phyloP scores from a whole-genome alignment of 108 stramenopile genomes.

The Fragilaria radians region DNA sequence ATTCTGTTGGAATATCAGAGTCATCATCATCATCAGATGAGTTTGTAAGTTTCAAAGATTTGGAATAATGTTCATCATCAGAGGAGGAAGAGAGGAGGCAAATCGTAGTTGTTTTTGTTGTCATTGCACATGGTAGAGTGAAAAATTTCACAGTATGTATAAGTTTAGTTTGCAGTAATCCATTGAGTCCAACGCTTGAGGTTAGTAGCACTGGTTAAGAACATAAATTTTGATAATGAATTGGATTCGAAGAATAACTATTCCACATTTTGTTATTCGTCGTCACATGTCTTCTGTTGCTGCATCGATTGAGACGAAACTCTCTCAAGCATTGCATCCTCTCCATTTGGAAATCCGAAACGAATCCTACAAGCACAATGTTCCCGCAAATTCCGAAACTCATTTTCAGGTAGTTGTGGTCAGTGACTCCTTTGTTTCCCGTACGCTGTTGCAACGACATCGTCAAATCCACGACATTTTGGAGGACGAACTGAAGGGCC shows the following conservation, averaged over 20 bases:
- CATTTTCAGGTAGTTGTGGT: slow-evolving; percentile 95
- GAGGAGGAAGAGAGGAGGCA: not conserved
- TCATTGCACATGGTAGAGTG: no score
- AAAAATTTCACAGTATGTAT: no score
- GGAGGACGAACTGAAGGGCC: slow-evolving; percentile 69
- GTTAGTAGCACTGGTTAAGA: no score
- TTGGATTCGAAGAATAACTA: not conserved
- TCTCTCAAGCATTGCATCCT: not conserved
- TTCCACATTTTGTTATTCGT: not conserved
- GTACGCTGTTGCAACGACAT: slow-evolving; percentile 67
- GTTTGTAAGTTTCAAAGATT: no score
- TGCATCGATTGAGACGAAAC: slow-evolving; percentile 2
- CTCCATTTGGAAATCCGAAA: slow-evolving; percentile 24
- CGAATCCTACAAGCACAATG: slow-evolving; percentile 86
- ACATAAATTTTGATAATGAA: no score
- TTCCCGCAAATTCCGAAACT: slow-evolving; percentile 82
- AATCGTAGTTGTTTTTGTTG: not conserved
- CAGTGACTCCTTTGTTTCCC: slow-evolving; percentile 57
- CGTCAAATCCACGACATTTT: slow-evolving; percentile 76
- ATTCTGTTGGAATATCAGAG: not conserved
- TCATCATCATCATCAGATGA: not conserved
- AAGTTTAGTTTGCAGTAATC: no score
- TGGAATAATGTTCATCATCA: no score
- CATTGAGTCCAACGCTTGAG: no score
- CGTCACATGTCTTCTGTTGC: not conserved